Evolutionary conservation across 768 basidiomycete genomes (phyloP).

Genomic region (Coprinopsis cinerea): DNA sequence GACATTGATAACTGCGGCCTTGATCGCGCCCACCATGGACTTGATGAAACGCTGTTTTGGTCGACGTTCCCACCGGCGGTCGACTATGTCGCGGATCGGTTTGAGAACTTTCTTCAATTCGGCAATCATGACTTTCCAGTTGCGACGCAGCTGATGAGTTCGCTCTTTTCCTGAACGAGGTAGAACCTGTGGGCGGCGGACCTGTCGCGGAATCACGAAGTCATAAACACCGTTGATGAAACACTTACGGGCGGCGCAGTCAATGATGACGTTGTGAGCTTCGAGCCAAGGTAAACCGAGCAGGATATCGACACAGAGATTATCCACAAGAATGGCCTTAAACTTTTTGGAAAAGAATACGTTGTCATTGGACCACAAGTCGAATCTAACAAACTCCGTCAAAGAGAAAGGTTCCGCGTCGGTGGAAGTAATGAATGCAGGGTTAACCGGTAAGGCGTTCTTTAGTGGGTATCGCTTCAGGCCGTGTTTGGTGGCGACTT

Average conservation of each 20-base stretch:
- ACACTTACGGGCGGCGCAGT: background rate
- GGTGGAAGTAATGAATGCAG: background rate
- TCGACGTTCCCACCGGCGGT: too few relatives aligned
- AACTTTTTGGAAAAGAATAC: slow-evolving; percentile 14
- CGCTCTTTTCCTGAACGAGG: too few relatives aligned
- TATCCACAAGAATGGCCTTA: slow-evolving; percentile 19
- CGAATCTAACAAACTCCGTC: slow-evolving; percentile 16
- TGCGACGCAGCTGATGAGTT: too few relatives aligned
- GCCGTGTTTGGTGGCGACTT: too few relatives aligned
- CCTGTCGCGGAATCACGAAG: background rate
- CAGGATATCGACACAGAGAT: slow-evolving; percentile 22
- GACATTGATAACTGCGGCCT: too few relatives aligned
- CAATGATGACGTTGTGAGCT: background rate
- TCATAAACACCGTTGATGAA: background rate
- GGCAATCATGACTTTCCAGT: too few relatives aligned
- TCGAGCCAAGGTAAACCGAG: slow-evolving; percentile 29
- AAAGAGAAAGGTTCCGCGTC: slow-evolving; percentile 1
- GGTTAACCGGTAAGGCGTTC: slow-evolving; percentile 7
- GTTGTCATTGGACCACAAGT: slow-evolving; percentile 14
- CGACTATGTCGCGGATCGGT: too few relatives aligned
- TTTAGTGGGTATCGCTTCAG: slow-evolving; percentile 2
- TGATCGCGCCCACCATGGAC: too few relatives aligned
- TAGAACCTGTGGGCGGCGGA: slow-evolving; percentile 18
- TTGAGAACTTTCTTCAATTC: too few relatives aligned
- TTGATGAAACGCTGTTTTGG: too few relatives aligned